Percentiles rank a stretch among this genome's conserved stretches.
These are phyloP conservation scores for Pelargonium nanum DNA, from an alignment of 345 rosid genomes.

Conservation along the genomic window DNA sequence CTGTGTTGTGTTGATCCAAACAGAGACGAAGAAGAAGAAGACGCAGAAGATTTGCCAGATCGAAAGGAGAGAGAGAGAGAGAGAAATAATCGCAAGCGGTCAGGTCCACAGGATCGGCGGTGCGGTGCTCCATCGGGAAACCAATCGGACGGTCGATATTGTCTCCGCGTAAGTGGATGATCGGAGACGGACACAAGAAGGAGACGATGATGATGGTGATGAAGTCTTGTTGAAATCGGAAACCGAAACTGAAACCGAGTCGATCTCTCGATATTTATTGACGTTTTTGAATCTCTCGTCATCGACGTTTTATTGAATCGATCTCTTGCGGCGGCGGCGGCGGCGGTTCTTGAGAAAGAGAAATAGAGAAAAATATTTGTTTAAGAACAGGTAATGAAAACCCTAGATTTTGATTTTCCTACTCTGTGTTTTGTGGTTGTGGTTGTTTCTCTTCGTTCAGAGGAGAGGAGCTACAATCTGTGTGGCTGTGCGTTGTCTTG, in stretches of 20 bases:
- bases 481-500: neutral
- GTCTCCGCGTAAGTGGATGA: neutral
- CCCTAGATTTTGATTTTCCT: conserved; percentile 27
- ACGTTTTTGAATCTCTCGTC: neutral
- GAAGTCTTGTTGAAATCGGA: neutral
- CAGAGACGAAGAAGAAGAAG: neutral
- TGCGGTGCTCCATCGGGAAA: neutral
- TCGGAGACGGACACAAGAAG: neutral
- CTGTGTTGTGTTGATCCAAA: conserved; percentile 20
- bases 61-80: neutral
- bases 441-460: conserved; percentile 8
- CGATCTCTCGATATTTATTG: neutral
- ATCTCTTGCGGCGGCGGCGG: conserved; percentile 3
- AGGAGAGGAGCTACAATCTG: neutral
- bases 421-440: conserved; percentile 25
- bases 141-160: neutral
- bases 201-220: neutral
- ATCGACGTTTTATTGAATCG: neutral
- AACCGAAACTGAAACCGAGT: neutral
- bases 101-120: neutral
- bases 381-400: conserved; percentile 22
- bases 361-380: neutral
- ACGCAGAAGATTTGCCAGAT: neutral
- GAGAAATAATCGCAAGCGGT: neutral
- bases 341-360: conserved; percentile 7